Conservation (phyloP, 768 basidiomycete species). For the Pleurotus tuoliensis region DNA sequence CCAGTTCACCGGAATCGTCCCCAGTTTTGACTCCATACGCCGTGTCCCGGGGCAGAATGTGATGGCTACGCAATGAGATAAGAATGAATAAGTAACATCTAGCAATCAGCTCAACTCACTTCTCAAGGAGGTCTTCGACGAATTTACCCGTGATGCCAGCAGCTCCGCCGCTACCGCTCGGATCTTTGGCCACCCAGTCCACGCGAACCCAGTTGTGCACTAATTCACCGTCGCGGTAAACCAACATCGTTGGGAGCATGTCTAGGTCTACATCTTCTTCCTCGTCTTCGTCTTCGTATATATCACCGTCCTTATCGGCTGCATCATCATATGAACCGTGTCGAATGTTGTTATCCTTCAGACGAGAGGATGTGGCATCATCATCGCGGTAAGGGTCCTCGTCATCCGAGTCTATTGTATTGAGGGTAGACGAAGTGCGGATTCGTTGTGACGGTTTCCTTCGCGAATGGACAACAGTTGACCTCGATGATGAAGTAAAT, state of each 20-base stretch:
- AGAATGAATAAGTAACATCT: not conserved
- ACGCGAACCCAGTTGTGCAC: conserved; percentile 87
- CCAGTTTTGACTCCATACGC: conserved; percentile 21
- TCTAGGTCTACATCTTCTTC: conserved; percentile 9
- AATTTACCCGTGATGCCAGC: conserved; percentile 41
- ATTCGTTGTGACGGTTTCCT: conserved; percentile 10
- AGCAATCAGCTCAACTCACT: conserved; percentile 33
- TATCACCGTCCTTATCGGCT: not conserved
- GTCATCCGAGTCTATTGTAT: conserved; percentile 16
- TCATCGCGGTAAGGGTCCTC: conserved; percentile 45
- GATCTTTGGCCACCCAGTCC: conserved; percentile 66
- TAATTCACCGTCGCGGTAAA: conserved; percentile 77
- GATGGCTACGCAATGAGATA: conserved; percentile 16
- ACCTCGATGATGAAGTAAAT: conserved; percentile 39
- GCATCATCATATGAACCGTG: conserved; percentile 1
- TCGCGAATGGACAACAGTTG: not conserved
- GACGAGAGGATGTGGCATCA: not conserved
- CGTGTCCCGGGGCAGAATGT: conserved; percentile 23
- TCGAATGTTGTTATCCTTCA: not conserved
- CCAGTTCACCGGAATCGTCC: not conserved
- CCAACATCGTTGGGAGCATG: conserved; percentile 33
- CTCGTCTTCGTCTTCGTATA: conserved; percentile 9
- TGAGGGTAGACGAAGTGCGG: conserved; percentile 19
- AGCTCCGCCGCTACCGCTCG: not conserved
- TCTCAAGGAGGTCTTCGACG: conserved; percentile 62